phyloP scores from a whole-genome alignment of 768 basidiomycete genomes.

The Dioszegia hungarica region DNA sequence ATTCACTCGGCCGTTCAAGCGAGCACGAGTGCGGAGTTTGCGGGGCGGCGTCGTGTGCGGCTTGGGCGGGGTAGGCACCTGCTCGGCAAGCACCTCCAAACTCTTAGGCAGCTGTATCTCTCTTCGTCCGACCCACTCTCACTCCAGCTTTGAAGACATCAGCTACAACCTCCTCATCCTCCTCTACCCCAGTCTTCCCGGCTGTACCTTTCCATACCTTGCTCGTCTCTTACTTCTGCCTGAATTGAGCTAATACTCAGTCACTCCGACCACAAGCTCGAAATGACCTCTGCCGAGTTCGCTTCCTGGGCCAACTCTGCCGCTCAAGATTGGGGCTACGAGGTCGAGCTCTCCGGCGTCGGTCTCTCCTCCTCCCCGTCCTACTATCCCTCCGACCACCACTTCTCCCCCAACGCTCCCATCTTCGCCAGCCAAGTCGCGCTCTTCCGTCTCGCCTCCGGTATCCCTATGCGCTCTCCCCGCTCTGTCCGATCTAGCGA shows the following conservation, averaged over 20 bases:
- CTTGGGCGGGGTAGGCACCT: no score
- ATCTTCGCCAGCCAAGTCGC: conserved; percentile 48
- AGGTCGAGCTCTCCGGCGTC: conserved; percentile 41
- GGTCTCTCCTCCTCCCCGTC: conserved; percentile 42
- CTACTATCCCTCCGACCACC: conserved; percentile 32
- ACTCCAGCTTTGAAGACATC: no score
- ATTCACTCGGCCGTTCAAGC: no score
- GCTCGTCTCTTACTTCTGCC: no score
- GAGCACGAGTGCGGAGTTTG: no score
- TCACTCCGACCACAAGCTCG: conserved; percentile 47
- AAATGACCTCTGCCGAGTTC: conserved; percentile 49
- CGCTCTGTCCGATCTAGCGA: conserved; percentile 40
- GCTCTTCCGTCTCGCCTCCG: conserved; percentile 42
- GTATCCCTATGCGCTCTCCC: conserved; percentile 39
- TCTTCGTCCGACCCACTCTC: not conserved
- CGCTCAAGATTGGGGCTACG: conserved; percentile 46
- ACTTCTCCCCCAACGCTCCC: conserved; percentile 28
- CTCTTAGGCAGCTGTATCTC: not conserved
- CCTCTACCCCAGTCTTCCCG: no score
- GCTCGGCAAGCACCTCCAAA: no score
- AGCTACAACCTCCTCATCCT: no score
- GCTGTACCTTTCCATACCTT: no score
- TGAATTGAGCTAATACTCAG: no score
- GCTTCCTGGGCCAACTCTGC: conserved; percentile 32
- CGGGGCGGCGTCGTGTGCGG: no score